A percentile compares a stretch with the other conserved stretches of the same genome.
Evolutionary conservation across 2,329 filamentous ascomycete genomes (phyloP).

Genomic region (Setomelanomma holmii): DNA sequence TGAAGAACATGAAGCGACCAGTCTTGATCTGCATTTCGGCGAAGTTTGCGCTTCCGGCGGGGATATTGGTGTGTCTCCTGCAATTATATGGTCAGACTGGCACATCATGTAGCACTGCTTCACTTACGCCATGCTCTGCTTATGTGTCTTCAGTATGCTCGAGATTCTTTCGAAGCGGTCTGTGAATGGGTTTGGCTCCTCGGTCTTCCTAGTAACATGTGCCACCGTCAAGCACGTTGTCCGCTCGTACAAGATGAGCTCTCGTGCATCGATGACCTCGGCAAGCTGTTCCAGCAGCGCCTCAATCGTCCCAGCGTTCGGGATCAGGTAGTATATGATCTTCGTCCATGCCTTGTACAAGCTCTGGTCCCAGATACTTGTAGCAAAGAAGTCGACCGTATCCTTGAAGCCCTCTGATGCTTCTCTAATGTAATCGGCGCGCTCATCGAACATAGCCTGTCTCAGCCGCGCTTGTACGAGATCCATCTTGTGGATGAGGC

Average conservation of each 20-base stretch:
- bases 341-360: slow-evolving; percentile 98
- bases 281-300: slow-evolving; percentile 82
- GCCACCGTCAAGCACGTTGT: slow-evolving; percentile 98
- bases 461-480: slow-evolving; percentile 82
- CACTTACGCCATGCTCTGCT: slow-evolving; percentile 71
- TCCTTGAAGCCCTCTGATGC: slow-evolving; percentile 74
- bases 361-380: slow-evolving; percentile 98
- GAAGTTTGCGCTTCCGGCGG: slow-evolving; percentile 83
- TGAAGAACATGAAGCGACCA: slow-evolving; percentile 86
- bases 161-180: slow-evolving; percentile 95
- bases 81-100: slow-evolving; percentile 40
- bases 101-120: not conserved
- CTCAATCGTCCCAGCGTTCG: slow-evolving; percentile 88
- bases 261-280: slow-evolving; percentile 86
- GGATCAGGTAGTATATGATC: slow-evolving; percentile 98
- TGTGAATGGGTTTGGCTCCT: slow-evolving; percentile 81
- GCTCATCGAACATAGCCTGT: slow-evolving; percentile 83
- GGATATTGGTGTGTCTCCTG: slow-evolving; percentile 77
- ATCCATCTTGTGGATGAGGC: slow-evolving; percentile 99
- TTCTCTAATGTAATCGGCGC: slow-evolving; percentile 76
- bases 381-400: slow-evolving; percentile 82
- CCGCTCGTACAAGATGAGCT: slow-evolving; percentile 92
- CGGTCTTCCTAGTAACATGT: slow-evolving; percentile 79
- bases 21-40: slow-evolving; percentile 82
- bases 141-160: slow-evolving; percentile 98